Base-by-base conservation (phyloP, 2,329 filamentous ascomycete species). In the Pyrenophora tritici-repentis region DNA sequence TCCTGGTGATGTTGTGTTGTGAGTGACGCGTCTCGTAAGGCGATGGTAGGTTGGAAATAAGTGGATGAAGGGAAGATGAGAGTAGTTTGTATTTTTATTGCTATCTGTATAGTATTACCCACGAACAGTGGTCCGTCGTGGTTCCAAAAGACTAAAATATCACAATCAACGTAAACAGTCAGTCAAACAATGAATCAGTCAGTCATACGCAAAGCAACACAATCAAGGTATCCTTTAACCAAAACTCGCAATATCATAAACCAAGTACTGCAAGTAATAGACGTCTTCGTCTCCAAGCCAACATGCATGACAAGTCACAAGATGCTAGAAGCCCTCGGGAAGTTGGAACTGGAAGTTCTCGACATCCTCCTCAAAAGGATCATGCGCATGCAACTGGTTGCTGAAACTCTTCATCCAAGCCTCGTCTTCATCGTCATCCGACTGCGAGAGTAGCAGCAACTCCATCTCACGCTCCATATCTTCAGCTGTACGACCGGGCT, bases 381-480 rank as follows among this genome's bases (percentile, higher is more conserved):
- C 63, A 18, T 46, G 59, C 18, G 47, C 59, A 6, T 55, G 56
- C 6, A 71, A 42, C 42, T 71, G 67, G 8, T 14, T 57, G 16
- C 47, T 63, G 47, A 72, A 73, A 47, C 50, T 67, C 18, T 64
- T 63, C 50, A 62, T 59, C 68, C 71, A 73, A 2, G 58, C 62
- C 4, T 72, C 67, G 1, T 63, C 59, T 18, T 67, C 67, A 13
- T 68, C 65, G 10, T 68, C 65, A 6, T 67, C 68, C 4, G 61
- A 63, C 34, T 42, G 56, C 14, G 65, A 56, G 8, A 72, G 62
- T 12, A 69, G 46, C 49, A 71, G 34, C 20, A 68, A 50, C 32
- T 65, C 60, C 47, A 73, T 53, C 47, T 73, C 70, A 16, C 66
- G 65, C 49, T 72, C 67, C 0, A 71, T 47, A n/a, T 72, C 68